Evolutionary conservation across 805 yeast genomes (phyloP).

Genomic region (Hanseniaspora guilliermondii): DNA sequence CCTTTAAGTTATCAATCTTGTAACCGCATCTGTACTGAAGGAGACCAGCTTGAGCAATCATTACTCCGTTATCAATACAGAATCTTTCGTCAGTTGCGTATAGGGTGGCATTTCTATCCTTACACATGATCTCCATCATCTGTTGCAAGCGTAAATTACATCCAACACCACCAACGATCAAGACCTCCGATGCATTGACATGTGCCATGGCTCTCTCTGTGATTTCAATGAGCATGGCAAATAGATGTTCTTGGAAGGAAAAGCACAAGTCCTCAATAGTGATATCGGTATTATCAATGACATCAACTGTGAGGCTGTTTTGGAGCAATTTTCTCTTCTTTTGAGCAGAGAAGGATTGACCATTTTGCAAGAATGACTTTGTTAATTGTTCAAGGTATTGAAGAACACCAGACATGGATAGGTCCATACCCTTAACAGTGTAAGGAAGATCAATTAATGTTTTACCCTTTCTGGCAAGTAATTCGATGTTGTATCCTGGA

Average conservation of each 20-base stretch:
- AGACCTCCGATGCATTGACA: slow-evolving; percentile 74
- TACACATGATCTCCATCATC: slow-evolving; percentile 94
- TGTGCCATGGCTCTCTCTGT: slow-evolving; percentile 99
- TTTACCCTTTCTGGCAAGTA: slow-evolving; percentile 60
- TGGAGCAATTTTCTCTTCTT: slow-evolving; percentile 30
- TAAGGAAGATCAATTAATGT: slow-evolving; percentile 70
- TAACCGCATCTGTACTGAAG: slow-evolving; percentile 75
- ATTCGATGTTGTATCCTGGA: slow-evolving; percentile 96
- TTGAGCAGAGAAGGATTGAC: slow-evolving; percentile 30
- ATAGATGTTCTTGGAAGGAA: slow-evolving; percentile 82
- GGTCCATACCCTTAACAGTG: slow-evolving; percentile 97
- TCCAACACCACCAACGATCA: slow-evolving; percentile 98
- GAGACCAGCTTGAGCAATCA: slow-evolving; percentile 98
- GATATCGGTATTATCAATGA: slow-evolving; percentile 26
- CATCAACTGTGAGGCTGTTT: slow-evolving; percentile 1
- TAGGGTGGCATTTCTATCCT: slow-evolving; percentile 71
- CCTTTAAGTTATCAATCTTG: slow-evolving; percentile 37
- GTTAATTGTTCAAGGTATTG: slow-evolving; percentile 77
- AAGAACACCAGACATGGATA: slow-evolving; percentile 90
- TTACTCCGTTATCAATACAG: slow-evolving; percentile 94
- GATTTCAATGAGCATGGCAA: slow-evolving; percentile 93
- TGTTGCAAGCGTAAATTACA: slow-evolving; percentile 81
- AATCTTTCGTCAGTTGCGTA: slow-evolving; percentile 93
- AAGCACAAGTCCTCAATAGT: slow-evolving; percentile 83
- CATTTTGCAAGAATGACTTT: slow-evolving; percentile 43